phyloP scores from a whole-genome alignment of 345 rosid genomes.

The Eucalyptus shirleyi region DNA sequence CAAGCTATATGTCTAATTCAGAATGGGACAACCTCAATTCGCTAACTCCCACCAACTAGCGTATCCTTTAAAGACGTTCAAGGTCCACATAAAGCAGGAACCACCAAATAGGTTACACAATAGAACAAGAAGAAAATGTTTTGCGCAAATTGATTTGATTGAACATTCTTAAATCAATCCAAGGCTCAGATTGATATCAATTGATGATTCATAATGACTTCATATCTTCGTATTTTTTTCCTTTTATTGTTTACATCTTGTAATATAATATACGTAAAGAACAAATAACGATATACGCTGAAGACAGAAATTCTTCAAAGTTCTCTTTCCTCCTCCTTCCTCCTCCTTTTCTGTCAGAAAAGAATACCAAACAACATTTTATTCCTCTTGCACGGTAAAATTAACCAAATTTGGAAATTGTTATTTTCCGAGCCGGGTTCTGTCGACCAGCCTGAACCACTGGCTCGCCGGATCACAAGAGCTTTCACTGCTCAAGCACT shows the following conservation, averaged over 20 bases:
- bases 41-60: not conserved
- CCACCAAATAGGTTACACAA: not conserved
- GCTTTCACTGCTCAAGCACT: not conserved
- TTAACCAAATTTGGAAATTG: not conserved
- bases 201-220: not conserved
- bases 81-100: not conserved
- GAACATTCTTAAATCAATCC: not conserved
- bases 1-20: not conserved
- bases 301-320: not conserved
- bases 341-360: not conserved
- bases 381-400: not conserved
- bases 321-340: not conserved
- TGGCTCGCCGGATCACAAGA: constrained; percentile 4
- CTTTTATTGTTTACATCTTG: no score
- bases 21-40: not conserved
- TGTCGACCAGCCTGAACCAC: not conserved
- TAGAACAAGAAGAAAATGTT: not conserved
- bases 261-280: no score
- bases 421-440: not conserved
- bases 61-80: not conserved
- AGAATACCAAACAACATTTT: not conserved
- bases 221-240: not conserved
- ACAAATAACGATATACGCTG: not conserved
- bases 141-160: not conserved
- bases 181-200: not conserved